Conservation (phyloP, 306 rosid genomes). For the Quercus dentata region DNA sequence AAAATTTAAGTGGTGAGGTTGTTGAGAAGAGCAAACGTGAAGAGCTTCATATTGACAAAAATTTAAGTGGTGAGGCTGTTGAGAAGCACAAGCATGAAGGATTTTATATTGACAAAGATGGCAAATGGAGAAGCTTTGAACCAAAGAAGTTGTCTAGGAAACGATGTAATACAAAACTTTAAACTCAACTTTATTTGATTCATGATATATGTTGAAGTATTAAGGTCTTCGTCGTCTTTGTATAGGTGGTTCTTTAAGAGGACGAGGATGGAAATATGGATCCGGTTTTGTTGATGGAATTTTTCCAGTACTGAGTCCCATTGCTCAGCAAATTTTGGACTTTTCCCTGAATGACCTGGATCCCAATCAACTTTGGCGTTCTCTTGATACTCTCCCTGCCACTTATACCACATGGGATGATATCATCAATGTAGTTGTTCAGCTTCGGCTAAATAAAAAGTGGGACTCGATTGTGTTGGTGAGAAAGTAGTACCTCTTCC, state of each 20-base stretch:
- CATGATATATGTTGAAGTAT: constrained; percentile 9
- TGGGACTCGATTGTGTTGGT: constrained; percentile 85
- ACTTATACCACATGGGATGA: constrained; percentile 85
- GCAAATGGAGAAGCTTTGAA: constrained; percentile 75
- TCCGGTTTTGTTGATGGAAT: constrained; percentile 97
- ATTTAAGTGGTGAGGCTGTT: constrained; percentile 38
- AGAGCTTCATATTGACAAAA: constrained; percentile 40
- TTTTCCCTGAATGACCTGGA: constrained; percentile 53
- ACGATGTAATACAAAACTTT: constrained; percentile 42
- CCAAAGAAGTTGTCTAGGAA: constrained; percentile 80
- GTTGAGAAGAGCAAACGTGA: constrained; percentile 66
- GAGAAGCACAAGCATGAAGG: constrained; percentile 68
- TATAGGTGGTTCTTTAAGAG: constrained; percentile 91
- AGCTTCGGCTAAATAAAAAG: constrained; percentile 66
- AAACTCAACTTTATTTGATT: constrained; percentile 3
- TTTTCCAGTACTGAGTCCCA: constrained; percentile 78
- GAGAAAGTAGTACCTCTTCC: constrained; percentile 16
- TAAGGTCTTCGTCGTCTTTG: constrained; percentile 13
- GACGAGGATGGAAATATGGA: too few relatives aligned
- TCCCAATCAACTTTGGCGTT: constrained; percentile 45
- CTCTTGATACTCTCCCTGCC: constrained; percentile 64
- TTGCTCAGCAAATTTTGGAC: constrained; percentile 61
- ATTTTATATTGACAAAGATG: constrained; percentile 55
- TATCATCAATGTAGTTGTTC: constrained; percentile 71
- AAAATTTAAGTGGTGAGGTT: constrained; percentile 42